A percentile compares a stretch with the other conserved stretches of the same genome.
phyloP scores from a whole-genome alignment of 2,329 filamentous ascomycete genomes.

The Fusarium compactum region DNA sequence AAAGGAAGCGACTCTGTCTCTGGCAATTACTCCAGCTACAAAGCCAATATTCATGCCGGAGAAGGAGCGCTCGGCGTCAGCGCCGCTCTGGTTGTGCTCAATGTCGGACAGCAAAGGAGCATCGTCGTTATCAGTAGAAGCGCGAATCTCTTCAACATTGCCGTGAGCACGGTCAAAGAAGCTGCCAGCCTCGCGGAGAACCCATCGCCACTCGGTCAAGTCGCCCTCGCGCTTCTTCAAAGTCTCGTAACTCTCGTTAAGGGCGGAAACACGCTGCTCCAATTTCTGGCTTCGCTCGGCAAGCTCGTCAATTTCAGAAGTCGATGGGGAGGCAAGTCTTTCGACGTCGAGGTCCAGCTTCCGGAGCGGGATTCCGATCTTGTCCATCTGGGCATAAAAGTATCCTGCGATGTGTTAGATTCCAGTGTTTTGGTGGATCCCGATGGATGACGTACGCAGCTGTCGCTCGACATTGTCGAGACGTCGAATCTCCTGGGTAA shows the following conservation, averaged over 20 bases:
- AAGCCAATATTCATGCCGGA: slow-evolving; percentile 99
- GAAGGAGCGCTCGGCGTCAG: slow-evolving; percentile 85
- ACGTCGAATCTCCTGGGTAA: slow-evolving; percentile 96
- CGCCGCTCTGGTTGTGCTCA: slow-evolving; percentile 78
- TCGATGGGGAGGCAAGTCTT: slow-evolving; percentile 86
- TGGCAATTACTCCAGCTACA: slow-evolving; percentile 93
- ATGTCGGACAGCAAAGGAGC: slow-evolving; percentile 93
- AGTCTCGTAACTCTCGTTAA: slow-evolving; percentile 99
- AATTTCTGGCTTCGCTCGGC: slow-evolving; percentile 91
- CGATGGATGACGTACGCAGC: slow-evolving; percentile 75
- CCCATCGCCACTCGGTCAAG: slow-evolving; percentile 98
- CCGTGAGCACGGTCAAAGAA: slow-evolving; percentile 98
- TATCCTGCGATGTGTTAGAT: slow-evolving; percentile 72
- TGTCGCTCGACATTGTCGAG: slow-evolving; percentile 99
- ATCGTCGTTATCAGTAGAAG: slow-evolving; percentile 90
- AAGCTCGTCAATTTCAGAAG: slow-evolving; percentile 95
- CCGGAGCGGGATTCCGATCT: slow-evolving; percentile 84
- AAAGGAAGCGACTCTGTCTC: slow-evolving; percentile 93
- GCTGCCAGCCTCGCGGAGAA: slow-evolving; percentile 92
- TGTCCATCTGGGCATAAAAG: slow-evolving; percentile 96
- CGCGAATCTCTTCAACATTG: slow-evolving; percentile 95
- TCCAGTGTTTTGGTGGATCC: slow-evolving; percentile 17
- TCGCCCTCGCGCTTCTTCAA: slow-evolving; percentile 98
- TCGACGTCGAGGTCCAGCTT: slow-evolving; percentile 93
- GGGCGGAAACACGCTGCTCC: slow-evolving; percentile 88